These are phyloP conservation scores for Fusarium newnesense DNA, from an alignment of 2,329 filamentous ascomycete genomes.

Conservation along the genomic window DNA sequence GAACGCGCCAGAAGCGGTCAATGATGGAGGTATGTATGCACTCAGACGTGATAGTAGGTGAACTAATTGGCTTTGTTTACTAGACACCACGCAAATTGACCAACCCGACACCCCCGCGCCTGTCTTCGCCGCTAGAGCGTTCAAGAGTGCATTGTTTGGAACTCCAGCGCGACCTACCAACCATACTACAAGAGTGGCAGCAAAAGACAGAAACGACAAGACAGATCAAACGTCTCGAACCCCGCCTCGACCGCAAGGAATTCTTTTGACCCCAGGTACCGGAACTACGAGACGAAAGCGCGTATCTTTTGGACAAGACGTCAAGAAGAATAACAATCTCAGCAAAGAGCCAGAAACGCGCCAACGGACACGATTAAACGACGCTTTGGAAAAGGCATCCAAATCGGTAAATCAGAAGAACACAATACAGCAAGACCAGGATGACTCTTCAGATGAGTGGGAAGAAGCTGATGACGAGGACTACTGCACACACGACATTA, in stretches of 20 bases:
- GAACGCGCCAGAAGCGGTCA: constrained; percentile 49
- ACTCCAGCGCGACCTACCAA: constrained; percentile 59
- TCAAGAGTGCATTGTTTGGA: constrained; percentile 73
- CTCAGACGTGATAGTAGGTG: neutral
- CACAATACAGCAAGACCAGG: constrained; percentile 15
- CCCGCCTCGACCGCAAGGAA: constrained; percentile 64
- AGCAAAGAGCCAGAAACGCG: constrained; percentile 41
- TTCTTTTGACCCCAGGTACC: constrained; percentile 72
- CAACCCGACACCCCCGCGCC: constrained; percentile 73
- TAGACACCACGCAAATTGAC: constrained; percentile 62
- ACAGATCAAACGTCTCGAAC: constrained; percentile 52
- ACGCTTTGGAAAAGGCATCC: constrained; percentile 55
- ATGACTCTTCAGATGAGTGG: constrained; percentile 57
- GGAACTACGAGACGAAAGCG: constrained; percentile 69
- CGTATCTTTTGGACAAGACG: constrained; percentile 71
- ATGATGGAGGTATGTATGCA: constrained; percentile 45
- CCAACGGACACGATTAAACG: constrained; percentile 57
- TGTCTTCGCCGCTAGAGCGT: constrained; percentile 72
- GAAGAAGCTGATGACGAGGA: constrained; percentile 60
- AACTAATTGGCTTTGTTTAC: neutral
- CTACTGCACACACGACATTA: constrained; percentile 68
- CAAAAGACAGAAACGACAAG: constrained; percentile 38
- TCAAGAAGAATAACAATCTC: constrained; percentile 55
- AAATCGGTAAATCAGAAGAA: constrained; percentile 16
- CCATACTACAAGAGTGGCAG: constrained; percentile 40